Percentiles rank a stretch among this genome's conserved stretches.
These are phyloP conservation scores for Aegilops umbellulata DNA, from an alignment of 176 grass and related monocot species.

Conservation along the genomic window DNA sequence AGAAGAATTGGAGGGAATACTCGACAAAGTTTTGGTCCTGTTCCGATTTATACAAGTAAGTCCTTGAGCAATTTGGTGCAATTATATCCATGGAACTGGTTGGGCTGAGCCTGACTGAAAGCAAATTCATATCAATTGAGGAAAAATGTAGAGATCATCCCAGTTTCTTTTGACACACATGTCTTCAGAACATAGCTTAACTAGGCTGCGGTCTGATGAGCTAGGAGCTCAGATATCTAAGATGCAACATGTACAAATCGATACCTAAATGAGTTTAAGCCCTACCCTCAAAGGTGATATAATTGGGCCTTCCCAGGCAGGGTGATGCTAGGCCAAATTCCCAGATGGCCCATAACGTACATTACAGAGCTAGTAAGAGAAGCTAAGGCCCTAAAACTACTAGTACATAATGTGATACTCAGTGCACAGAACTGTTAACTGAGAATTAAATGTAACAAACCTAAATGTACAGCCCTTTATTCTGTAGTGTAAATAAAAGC, in stretches of 20 bases:
- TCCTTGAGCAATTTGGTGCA: conserved; percentile 14
- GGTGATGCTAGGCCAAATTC: background rate
- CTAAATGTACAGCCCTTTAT: background rate
- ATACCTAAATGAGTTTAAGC: background rate
- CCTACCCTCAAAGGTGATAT: background rate
- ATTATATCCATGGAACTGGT: background rate
- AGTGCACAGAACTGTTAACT: background rate
- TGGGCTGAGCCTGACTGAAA: background rate
- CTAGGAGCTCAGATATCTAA: background rate
- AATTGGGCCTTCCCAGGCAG: background rate
- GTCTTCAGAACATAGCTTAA: background rate
- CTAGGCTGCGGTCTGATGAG: background rate
- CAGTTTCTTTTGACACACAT: background rate
- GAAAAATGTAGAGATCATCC: background rate
- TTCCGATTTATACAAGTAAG: conserved; percentile 99
- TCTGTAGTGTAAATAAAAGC: conserved; percentile 8
- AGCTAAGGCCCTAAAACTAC: background rate
- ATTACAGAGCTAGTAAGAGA: background rate
- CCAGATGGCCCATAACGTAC: background rate
- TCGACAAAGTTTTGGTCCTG: conserved; percentile 96
- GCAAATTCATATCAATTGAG: background rate
- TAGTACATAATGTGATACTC: background rate
- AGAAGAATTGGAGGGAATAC: conserved; percentile 98
- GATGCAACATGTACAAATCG: background rate
- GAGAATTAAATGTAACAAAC: background rate